phyloP scores from a whole-genome alignment of 345 rosid genomes.

The Ricinus communis region DNA sequence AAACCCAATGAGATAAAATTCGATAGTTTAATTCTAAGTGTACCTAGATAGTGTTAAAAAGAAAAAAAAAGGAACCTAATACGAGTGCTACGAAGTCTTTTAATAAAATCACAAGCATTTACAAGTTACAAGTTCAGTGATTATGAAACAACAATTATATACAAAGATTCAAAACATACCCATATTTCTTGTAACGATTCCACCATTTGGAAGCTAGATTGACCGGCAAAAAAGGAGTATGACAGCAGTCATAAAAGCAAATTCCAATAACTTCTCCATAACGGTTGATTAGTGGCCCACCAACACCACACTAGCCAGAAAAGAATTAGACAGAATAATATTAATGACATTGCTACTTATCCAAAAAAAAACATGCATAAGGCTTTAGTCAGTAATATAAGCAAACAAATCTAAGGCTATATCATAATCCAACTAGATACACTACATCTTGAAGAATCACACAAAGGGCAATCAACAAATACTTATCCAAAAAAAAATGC shows the following conservation, averaged over 20 bases:
- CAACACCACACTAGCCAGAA: conserved; percentile 6
- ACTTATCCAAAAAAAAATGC: too few relatives aligned
- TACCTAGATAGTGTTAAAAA: too few relatives aligned
- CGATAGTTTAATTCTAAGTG: too few relatives aligned
- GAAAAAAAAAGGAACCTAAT: too few relatives aligned
- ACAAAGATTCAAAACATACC: not conserved
- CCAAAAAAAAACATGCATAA: not conserved
- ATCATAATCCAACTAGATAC: not conserved
- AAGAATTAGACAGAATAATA: too few relatives aligned
- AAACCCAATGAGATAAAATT: too few relatives aligned
- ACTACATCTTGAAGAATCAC: not conserved
- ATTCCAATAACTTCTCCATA: conserved; percentile 1
- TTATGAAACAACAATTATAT: not conserved
- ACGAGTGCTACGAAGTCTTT: too few relatives aligned
- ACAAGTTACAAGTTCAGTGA: too few relatives aligned
- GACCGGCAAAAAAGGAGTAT: not conserved
- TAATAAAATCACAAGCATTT: too few relatives aligned
- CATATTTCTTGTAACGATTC: conserved; percentile 2
- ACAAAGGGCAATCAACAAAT: too few relatives aligned
- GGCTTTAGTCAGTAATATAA: not conserved
- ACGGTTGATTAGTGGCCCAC: not conserved
- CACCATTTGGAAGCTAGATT: conserved; percentile 6
- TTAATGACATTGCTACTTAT: too few relatives aligned
- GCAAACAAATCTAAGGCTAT: not conserved
- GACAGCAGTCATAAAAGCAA: not conserved